Evolutionary conservation across 1,139 yeast species (phyloP).

Genomic region (Keqinozyma sinolaborantium): DNA sequence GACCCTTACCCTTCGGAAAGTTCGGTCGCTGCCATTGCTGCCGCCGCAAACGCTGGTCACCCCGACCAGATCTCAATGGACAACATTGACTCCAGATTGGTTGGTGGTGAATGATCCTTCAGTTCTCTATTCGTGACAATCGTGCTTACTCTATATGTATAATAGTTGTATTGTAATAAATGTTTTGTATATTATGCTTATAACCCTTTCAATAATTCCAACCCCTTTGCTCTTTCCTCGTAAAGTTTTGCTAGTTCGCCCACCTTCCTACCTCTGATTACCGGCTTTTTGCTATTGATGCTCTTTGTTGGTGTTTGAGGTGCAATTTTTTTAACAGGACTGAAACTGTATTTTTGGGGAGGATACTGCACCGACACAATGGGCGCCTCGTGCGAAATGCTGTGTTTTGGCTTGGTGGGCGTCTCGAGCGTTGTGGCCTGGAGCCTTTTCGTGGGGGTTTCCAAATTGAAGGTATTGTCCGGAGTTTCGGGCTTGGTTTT

Average conservation of each 20-base stretch:
- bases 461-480: neutral
- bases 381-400: neutral
- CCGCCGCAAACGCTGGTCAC: constrained; percentile 32
- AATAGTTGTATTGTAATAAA: constrained; percentile 1
- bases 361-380: constrained; percentile 32
- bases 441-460: neutral
- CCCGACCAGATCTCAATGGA: constrained; percentile 42
- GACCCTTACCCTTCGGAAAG: constrained; percentile 19
- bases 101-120: constrained; percentile 32
- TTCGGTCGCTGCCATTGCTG: constrained; percentile 44
- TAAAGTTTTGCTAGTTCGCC: constrained; percentile 52
- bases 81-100: constrained; percentile 45
- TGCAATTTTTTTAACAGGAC: constrained; percentile 1
- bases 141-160: constrained; percentile 1
- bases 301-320: constrained; percentile 1
- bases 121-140: neutral
- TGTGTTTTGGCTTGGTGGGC: neutral
- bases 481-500: neutral
- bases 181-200: constrained; percentile 9
- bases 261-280: constrained; percentile 51
- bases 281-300: constrained; percentile 32
- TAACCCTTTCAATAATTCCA: constrained; percentile 42
- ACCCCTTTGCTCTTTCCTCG: constrained; percentile 54
- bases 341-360: constrained; percentile 37
- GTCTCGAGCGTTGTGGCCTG: constrained; percentile 1